phyloP scores from a whole-genome alignment of 805 yeast species.

The Sporopachydermia quercuum region DNA sequence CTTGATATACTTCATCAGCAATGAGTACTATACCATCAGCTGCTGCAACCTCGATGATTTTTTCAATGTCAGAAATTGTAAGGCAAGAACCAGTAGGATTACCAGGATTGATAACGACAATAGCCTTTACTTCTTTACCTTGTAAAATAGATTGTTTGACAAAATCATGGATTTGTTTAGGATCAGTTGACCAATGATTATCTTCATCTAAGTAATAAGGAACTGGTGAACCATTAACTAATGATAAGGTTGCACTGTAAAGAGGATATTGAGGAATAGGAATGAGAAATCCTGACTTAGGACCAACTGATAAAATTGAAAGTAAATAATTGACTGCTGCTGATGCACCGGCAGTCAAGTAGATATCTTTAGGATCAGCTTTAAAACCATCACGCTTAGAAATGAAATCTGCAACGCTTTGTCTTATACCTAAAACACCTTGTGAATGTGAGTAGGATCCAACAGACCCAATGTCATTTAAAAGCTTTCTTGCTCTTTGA shows the following conservation, averaged over 20 bases:
- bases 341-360: constrained; percentile 88
- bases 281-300: constrained; percentile 62
- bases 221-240: constrained; percentile 68
- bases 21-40: constrained; percentile 71
- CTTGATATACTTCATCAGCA: constrained; percentile 98
- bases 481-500: constrained; percentile 47
- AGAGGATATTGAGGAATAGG: constrained; percentile 98
- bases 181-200: constrained; percentile 71
- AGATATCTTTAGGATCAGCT: constrained; percentile 59
- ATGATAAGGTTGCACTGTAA: constrained; percentile 85
- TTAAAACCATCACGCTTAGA: constrained; percentile 60
- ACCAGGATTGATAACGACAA: constrained; percentile 95
- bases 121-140: constrained; percentile 53
- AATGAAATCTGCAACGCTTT: constrained; percentile 73
- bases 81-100: constrained; percentile 94
- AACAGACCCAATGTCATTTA: constrained; percentile 57
- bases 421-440: constrained; percentile 61
- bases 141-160: constrained; percentile 32
- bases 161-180: constrained; percentile 42
- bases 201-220: constrained; percentile 80
- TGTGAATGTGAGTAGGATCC: constrained; percentile 95
- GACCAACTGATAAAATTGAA: constrained; percentile 52
- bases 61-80: constrained; percentile 46
- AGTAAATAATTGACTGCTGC: constrained; percentile 77
- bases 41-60: constrained; percentile 68